These are phyloP conservation scores for Stagonosporopsis rhizophila DNA, from an alignment of 2,329 filamentous ascomycete species.

Conservation along the genomic window DNA sequence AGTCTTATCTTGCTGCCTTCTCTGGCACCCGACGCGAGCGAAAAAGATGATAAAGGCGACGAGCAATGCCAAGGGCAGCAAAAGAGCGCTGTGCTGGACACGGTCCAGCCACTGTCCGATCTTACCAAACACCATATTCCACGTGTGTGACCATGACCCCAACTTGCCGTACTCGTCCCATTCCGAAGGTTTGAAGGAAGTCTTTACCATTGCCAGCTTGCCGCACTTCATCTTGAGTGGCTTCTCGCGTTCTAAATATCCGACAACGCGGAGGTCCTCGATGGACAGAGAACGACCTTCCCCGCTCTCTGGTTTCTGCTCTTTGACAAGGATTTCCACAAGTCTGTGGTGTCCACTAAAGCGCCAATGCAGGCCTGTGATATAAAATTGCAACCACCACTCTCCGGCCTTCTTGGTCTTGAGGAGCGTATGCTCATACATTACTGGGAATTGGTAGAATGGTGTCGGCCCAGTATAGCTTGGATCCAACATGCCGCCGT, in stretches of 20 bases:
- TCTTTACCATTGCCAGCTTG: constrained; percentile 33
- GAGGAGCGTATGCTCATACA: constrained; percentile 37
- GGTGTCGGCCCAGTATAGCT: constrained; percentile 21
- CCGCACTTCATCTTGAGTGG: constrained; percentile 41
- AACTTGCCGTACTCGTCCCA: constrained; percentile 42
- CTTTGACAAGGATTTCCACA: constrained; percentile 35
- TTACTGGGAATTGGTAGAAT: constrained; percentile 27
- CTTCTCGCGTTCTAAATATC: constrained; percentile 23
- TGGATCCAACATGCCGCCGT: constrained; percentile 12
- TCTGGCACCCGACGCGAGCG: constrained; percentile 18
- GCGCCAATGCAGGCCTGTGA: constrained; percentile 25
- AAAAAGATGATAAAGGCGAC: constrained; percentile 23
- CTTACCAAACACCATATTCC: constrained; percentile 21
- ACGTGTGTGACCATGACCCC: constrained; percentile 30
- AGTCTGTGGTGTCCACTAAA: constrained; percentile 33
- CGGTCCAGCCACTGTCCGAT: constrained; percentile 15
- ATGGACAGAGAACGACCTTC: constrained; percentile 20
- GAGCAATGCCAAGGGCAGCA: constrained; percentile 26
- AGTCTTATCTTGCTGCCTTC: constrained; percentile 18
- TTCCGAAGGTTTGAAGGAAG: constrained; percentile 34
- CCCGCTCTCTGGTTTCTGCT: background rate
- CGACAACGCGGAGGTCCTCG: constrained; percentile 34
- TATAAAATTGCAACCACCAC: constrained; percentile 39
- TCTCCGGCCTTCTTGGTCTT: constrained; percentile 21
- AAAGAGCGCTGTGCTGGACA: constrained; percentile 19